Conservation (phyloP, 345 rosid genomes). For the Ceriops decandra region DNA sequence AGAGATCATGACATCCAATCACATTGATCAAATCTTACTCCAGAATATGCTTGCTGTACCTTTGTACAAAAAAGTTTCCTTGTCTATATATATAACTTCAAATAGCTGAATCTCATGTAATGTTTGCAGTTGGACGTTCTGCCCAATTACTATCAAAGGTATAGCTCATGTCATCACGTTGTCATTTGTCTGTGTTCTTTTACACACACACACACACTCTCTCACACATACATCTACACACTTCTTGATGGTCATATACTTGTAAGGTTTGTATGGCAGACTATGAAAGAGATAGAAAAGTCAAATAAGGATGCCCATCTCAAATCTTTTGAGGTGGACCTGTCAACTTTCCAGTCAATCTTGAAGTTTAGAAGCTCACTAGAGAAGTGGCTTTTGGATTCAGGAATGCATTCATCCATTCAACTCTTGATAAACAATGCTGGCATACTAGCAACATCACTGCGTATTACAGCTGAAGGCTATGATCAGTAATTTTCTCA, state of each 20-base stretch:
- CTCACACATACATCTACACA: too few species aligned
- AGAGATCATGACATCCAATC: too few species aligned
- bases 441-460: constrained; percentile 77
- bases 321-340: constrained; percentile 64
- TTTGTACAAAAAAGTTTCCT: background rate
- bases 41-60: background rate
- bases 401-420: constrained; percentile 66
- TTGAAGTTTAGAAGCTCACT: constrained; percentile 54
- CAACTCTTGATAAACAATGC: constrained; percentile 91
- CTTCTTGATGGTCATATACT: constrained; percentile 8
- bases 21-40: background rate
- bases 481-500: constrained; percentile 58
- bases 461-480: constrained; percentile 61
- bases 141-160: constrained; percentile 54
- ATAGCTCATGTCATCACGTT: constrained; percentile 7
- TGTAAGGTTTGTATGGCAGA: constrained; percentile 34
- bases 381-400: constrained; percentile 70
- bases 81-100: background rate
- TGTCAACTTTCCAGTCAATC: constrained; percentile 67
- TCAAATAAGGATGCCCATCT: constrained; percentile 48
- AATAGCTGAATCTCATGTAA: constrained; percentile 23
- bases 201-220: too few species aligned
- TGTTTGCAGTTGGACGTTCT: constrained; percentile 71
- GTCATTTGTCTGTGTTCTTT: background rate
- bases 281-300: constrained; percentile 41